Evolutionary conservation across 1,284 basidiomycete genomes (phyloP), one percentile per base, ranked within the genome.

Genomic region (Coniferiporia weirii): DNA sequence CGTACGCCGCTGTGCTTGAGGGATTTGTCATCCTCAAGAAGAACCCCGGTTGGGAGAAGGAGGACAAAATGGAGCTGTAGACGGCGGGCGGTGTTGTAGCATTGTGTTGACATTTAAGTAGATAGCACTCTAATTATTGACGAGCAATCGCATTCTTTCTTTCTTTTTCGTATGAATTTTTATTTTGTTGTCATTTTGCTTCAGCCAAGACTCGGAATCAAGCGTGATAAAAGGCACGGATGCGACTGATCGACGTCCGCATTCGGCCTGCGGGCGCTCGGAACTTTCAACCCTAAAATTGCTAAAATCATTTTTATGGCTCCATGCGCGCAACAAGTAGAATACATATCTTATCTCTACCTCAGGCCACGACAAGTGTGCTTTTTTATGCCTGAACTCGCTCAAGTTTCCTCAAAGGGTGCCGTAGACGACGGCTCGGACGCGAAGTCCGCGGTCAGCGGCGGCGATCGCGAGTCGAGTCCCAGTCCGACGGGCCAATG

Each of bases 1-100:
- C 94, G 8, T 99, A 91, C 72, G 82, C 87, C 52, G 85, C 87
- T 66, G 91, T 94, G 40, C 78, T 97, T 54, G 95, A 98, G 73
- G 93, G 94, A 62, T 89, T 96, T 67, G 88, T 95, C 45, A 87
- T 95, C 56, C 71, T 95, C 67, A 84, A 85, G 75, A 94, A 94
- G 80, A 93, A 93, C 68, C 88, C 89, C 52, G 90, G 90, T 5
- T 91, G 82, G 77, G 88, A 89, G 73, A 84, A 82, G 70, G 88
- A 91, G 68, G 88, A 91, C 66, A 85, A 85, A 69, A 90, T 90
- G 88, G 86, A 91, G 67, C 52, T 86, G 69, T 87, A 81, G 73
- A 44, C 19, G 12, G 4, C 4, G 17, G 5, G 35, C 10, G 8
- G 13, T 45, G 15, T 52, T 46, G 56, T 52, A 17, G 52, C n/a